Evolutionary conservation across 768 basidiomycete genomes (phyloP).

Genomic region (Naganishia onofrii): DNA sequence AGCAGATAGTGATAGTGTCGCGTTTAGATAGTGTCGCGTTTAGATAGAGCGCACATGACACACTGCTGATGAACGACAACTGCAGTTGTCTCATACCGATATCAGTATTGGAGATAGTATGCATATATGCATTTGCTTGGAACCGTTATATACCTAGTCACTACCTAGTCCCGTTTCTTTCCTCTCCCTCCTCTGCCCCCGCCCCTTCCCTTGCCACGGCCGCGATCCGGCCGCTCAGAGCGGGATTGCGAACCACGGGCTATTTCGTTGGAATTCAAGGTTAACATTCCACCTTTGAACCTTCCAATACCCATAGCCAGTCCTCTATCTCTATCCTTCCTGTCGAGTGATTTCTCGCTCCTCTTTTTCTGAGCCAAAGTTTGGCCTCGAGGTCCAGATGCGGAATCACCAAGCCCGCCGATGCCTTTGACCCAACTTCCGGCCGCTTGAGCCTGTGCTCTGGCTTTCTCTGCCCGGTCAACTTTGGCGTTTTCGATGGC

Average conservation of each 20-base stretch:
- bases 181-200: constrained; percentile 13
- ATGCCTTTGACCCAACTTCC: constrained; percentile 42
- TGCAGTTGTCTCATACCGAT: not conserved
- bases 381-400: constrained; percentile 27
- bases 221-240: constrained; percentile 3
- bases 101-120: not conserved
- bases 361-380: constrained; percentile 38
- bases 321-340: constrained; percentile 43
- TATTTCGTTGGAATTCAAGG: constrained; percentile 47
- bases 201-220: constrained; percentile 9
- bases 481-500: constrained; percentile 44
- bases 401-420: constrained; percentile 38
- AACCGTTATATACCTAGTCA: not conserved
- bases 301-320: constrained; percentile 48
- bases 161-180: constrained; percentile 10
- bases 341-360: constrained; percentile 35
- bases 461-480: constrained; percentile 35
- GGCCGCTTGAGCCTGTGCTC: constrained; percentile 40
- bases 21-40: not conserved
- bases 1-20: not conserved
- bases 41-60: not conserved
- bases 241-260: constrained; percentile 36
- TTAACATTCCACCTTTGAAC: constrained; percentile 49
- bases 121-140: not conserved
- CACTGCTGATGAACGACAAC: not conserved